Percentiles rank a stretch among this genome's conserved stretches.
These are phyloP conservation scores for Tulasnella sp. DNA, from an alignment of 768 basidiomycete genomes.

Conservation along the genomic window DNA sequence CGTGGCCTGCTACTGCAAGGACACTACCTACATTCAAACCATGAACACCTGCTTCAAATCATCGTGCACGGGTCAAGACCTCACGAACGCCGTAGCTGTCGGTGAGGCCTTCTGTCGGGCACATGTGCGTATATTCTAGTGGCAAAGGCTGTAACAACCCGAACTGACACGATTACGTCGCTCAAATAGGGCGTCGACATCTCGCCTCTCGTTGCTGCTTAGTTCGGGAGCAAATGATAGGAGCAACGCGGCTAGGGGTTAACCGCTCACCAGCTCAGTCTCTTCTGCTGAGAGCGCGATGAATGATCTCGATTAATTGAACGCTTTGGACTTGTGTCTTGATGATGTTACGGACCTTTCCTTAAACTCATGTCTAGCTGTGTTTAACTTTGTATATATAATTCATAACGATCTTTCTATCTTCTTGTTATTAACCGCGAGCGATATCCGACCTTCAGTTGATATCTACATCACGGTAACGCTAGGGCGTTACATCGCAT, in stretches of 20 bases:
- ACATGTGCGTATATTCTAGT: background rate
- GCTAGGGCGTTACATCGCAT: too few relatives aligned
- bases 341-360: too few relatives aligned
- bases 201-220: background rate
- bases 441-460: too few relatives aligned
- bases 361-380: too few relatives aligned
- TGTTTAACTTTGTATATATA: too few relatives aligned
- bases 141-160: background rate
- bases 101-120: background rate
- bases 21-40: conserved; percentile 27
- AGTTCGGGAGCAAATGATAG: background rate
- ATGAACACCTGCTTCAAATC: background rate
- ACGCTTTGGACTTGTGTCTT: background rate
- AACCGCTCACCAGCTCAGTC: background rate
- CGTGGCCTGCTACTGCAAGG: conserved; percentile 56
- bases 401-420: too few relatives aligned
- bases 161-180: background rate
- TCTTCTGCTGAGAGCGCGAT: background rate
- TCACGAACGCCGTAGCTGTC: background rate
- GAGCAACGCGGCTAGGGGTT: background rate
- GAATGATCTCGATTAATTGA: background rate
- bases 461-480: too few relatives aligned
- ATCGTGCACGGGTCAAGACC: background rate
- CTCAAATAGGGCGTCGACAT: background rate
- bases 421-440: too few relatives aligned